A percentile compares a stretch with the other conserved stretches of the same genome.
Conservation (phyloP, 176 grass and related monocot genomes). For the Poa annua region DNA sequence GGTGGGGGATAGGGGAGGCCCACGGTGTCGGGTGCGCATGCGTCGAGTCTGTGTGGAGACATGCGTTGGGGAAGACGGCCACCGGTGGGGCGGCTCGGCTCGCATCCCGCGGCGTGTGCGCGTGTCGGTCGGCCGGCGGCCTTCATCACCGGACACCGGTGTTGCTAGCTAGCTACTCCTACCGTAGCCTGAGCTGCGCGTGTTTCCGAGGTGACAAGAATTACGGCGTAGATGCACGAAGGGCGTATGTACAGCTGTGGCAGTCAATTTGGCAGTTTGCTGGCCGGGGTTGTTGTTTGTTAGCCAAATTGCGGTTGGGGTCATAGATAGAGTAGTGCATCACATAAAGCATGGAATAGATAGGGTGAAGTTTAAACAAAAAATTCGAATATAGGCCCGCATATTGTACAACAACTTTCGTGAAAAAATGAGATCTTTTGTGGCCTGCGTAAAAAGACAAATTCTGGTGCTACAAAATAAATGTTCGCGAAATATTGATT, state of each 20-base stretch:
- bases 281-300: not conserved
- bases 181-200: not conserved
- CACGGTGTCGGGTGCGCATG: conserved; percentile 35
- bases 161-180: no score
- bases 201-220: conserved; percentile 36
- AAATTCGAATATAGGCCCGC: no score
- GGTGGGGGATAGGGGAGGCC: conserved; percentile 40
- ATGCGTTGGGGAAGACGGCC: conserved; percentile 25
- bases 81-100: conserved; percentile 23
- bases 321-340: not conserved
- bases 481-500: no score
- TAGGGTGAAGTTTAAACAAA: no score
- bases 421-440: no score
- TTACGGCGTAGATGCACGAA: not conserved
- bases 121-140: conserved; percentile 49
- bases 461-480: no score
- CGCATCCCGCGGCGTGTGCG: conserved; percentile 46
- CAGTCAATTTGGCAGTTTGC: not conserved
- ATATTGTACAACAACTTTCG: no score
- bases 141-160: not conserved
- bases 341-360: not conserved
- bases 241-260: not conserved
- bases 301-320: not conserved
- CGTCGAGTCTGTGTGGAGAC: conserved; percentile 26
- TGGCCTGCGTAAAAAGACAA: no score